Conservation (phyloP, 306 rosid genomes). For the Carpinus fangiana region DNA sequence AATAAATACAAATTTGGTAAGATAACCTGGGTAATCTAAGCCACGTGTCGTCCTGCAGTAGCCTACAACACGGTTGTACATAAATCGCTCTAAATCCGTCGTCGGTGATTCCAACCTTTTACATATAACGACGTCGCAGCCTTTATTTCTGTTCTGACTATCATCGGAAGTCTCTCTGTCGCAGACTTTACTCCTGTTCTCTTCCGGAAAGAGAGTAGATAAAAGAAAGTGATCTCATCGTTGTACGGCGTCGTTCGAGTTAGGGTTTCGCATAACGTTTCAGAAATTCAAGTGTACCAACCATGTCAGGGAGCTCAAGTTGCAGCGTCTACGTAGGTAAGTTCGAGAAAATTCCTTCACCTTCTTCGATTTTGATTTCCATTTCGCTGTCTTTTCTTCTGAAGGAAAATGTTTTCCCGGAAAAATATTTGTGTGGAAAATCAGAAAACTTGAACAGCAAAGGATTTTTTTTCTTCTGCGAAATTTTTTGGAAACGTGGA, state of each 20-base stretch:
- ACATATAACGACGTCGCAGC: not conserved
- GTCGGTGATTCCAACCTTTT: not conserved
- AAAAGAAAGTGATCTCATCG: not conserved
- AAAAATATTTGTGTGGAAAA: not conserved
- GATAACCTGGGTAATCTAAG: no score
- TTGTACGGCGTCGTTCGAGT: not conserved
- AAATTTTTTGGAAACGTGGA: no score
- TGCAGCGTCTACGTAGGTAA: conserved; percentile 56
- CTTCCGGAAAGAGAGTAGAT: not conserved
- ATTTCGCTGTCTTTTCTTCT: not conserved
- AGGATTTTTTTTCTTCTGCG: not conserved
- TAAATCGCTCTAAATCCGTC: not conserved
- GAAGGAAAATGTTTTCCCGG: not conserved
- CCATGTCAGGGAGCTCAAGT: conserved; percentile 49
- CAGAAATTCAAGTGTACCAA: conserved; percentile 15
- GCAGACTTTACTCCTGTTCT: not conserved
- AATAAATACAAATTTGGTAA: no score
- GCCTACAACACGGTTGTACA: not conserved
- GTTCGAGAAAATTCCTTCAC: not conserved
- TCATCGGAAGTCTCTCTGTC: not conserved
- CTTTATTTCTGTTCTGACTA: not conserved
- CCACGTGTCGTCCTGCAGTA: not conserved
- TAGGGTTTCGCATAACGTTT: conserved; percentile 36
- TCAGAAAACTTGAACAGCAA: not conserved
- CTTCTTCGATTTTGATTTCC: conserved; percentile 4